Evolutionary conservation across 2,329 filamentous ascomycete species (phyloP).

Genomic region (Xylaria digitata): DNA sequence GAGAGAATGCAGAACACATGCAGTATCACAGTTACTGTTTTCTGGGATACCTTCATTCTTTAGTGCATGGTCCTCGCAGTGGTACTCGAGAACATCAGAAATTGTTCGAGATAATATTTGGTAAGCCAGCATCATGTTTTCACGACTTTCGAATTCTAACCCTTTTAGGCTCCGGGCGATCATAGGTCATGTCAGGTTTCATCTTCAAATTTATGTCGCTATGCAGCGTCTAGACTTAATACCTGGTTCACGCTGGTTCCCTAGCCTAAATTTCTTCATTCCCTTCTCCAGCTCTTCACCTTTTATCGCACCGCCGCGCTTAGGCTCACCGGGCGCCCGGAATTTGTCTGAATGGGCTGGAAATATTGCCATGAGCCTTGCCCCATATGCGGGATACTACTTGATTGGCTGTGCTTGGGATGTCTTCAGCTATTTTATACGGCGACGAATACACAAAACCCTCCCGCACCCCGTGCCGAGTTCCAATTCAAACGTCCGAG

Average conservation of each 20-base stretch:
- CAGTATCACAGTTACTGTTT: constrained; percentile 50
- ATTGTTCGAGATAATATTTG: constrained; percentile 40
- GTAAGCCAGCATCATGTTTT: constrained; percentile 40
- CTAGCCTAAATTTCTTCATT: constrained; percentile 62
- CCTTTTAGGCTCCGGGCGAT: constrained; percentile 41
- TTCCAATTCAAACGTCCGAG: constrained; percentile 27
- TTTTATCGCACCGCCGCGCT: constrained; percentile 59
- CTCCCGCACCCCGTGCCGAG: constrained; percentile 52
- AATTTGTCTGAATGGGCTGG: constrained; percentile 59
- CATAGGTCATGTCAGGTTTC: constrained; percentile 58
- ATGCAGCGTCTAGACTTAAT: constrained; percentile 64
- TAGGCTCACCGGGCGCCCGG: constrained; percentile 52
- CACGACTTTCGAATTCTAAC: constrained; percentile 31
- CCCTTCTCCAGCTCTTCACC: constrained; percentile 65
- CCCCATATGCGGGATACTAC: constrained; percentile 62
- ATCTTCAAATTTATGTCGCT: constrained; percentile 64
- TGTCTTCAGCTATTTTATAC: constrained; percentile 53
- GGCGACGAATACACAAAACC: constrained; percentile 53
- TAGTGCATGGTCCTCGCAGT: constrained; percentile 50
- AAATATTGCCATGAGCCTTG: constrained; percentile 55
- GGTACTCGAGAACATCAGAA: constrained; percentile 41
- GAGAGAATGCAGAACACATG: constrained; percentile 51
- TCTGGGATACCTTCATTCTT: constrained; percentile 57
- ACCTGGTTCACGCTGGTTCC: constrained; percentile 56
- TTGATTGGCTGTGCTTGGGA: constrained; percentile 56